phyloP scores from a whole-genome alignment of 805 yeast genomes.

The Yamadazyma philogaea region DNA sequence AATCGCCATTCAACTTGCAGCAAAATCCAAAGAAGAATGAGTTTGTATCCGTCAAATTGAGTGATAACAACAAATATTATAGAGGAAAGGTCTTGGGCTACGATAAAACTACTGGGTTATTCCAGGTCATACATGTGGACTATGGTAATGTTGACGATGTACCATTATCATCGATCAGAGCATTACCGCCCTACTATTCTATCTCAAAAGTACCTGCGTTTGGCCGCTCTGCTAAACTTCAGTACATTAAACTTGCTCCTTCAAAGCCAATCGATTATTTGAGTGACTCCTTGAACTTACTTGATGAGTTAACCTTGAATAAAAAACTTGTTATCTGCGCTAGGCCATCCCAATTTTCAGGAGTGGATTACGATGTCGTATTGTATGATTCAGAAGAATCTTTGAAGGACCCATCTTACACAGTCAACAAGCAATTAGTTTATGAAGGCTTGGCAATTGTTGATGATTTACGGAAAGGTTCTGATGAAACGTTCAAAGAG shows the following conservation, averaged over 20 bases:
- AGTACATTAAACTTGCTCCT: slow-evolving; percentile 58
- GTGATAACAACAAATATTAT: slow-evolving; percentile 52
- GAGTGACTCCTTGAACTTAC: slow-evolving; percentile 49
- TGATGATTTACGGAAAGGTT: slow-evolving; percentile 29
- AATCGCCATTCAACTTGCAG: slow-evolving; percentile 37
- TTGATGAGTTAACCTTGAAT: slow-evolving; percentile 53
- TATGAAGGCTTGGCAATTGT: slow-evolving; percentile 60
- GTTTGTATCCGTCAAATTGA: slow-evolving; percentile 50
- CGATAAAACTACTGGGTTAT: slow-evolving; percentile 43
- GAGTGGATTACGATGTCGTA: slow-evolving; percentile 48
- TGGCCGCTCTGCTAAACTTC: slow-evolving; percentile 53
- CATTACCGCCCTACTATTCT: slow-evolving; percentile 51
- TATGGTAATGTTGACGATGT: slow-evolving; percentile 55
- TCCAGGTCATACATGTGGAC: slow-evolving; percentile 57
- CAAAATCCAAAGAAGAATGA: slow-evolving; percentile 54
- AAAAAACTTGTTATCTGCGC: slow-evolving; percentile 55
- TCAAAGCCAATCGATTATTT: slow-evolving; percentile 51
- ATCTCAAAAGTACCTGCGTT: slow-evolving; percentile 44
- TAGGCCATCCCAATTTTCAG: slow-evolving; percentile 36
- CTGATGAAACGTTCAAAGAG: slow-evolving; percentile 33
- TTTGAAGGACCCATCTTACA: slow-evolving; percentile 50
- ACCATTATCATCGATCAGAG: slow-evolving; percentile 42
- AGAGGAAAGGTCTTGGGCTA: slow-evolving; percentile 52
- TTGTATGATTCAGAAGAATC: slow-evolving; percentile 57
- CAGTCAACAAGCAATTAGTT: slow-evolving; percentile 59